A percentile compares a stretch with the other conserved stretches of the same genome.
These are phyloP conservation scores for Marasmius fiardii DNA, from an alignment of 1,284 basidiomycete species.

Conservation along the genomic window DNA sequence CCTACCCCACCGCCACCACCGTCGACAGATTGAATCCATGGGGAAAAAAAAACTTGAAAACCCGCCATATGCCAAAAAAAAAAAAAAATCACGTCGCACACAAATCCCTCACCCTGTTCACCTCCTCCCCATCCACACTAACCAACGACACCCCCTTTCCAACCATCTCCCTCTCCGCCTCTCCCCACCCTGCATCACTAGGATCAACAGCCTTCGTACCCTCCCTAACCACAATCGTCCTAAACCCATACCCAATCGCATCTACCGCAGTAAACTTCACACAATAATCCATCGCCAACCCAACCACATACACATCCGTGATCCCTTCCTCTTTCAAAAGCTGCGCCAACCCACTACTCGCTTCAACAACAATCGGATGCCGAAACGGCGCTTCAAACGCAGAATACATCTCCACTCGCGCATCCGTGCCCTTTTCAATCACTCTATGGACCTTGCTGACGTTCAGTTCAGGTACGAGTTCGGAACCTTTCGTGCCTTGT, in stretches of 20 bases:
- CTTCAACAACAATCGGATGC: conserved; percentile 29
- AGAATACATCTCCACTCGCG: conserved; percentile 53
- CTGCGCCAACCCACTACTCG: conserved; percentile 25
- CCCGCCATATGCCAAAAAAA: too few species aligned
- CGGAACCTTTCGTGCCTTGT: conserved; percentile 36
- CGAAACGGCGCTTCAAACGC: conserved; percentile 32
- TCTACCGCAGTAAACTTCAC: conserved; percentile 43
- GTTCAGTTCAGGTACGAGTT: conserved; percentile 36
- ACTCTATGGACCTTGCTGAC: conserved; percentile 26
- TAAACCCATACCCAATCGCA: conserved; percentile 38
- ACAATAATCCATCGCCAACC: conserved; percentile 65
- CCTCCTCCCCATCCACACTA: conserved; percentile 8
- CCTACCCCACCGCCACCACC: too few species aligned
- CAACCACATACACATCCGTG: conserved; percentile 46
- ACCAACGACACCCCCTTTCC: conserved; percentile 7
- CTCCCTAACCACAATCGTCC: conserved; percentile 33
- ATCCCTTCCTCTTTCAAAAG: conserved; percentile 33
- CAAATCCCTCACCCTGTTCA: conserved; percentile 6
- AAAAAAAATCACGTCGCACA: neutral
- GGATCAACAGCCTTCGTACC: conserved; percentile 32
- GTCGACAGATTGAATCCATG: too few species aligned
- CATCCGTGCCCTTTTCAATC: conserved; percentile 31
- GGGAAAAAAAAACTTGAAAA: too few species aligned
- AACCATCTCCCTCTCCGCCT: conserved; percentile 20
- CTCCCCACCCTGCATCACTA: conserved; percentile 21